Base-by-base conservation (phyloP, 2,329 filamentous ascomycete species). In the Neoscytalidium dimidiatum region DNA sequence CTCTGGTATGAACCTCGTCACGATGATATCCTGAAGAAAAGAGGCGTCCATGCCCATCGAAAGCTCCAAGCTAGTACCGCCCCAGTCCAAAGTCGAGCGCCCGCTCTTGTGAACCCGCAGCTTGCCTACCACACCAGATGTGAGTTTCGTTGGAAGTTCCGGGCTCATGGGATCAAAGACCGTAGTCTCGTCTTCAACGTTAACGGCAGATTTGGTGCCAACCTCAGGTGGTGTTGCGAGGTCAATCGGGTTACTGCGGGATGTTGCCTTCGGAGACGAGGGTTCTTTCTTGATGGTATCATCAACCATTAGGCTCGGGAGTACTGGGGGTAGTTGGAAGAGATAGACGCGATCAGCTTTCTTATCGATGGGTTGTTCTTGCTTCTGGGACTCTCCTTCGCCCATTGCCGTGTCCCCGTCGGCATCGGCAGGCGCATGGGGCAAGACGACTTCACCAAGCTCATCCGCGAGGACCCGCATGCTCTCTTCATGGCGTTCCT, bases 321-420 rank as follows among this genome's bases (percentile, higher is more conserved):
- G 83, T 65, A 87, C 80, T 0, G 87, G 86, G 13, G 87, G 87
- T 70, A 89, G 84, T 73, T 89, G 87, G 73, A 89, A 85, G 60
- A 89, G 79, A 72, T 89, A 89, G 62, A 87, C 80, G 65, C 84
- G 82, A 62, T 87, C 83, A 38, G 83, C 77, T 19, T 82, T 79
- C 46, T 79, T 78, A 60, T 78, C 81, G 69, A 78, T 70, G 68
- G 23, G 66, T 49, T 11, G 61, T 66, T 38, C 67, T 33, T 65
- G 28, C 53, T 60, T 51, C 26, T 35, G 44, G 31, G 41, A 33
- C 31, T 43, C 21, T 21, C 44, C 70, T 28, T 73, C 73, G 11
- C 67, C 66, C 78, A 81, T 80, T 6, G 68, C 65, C 5, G 72
- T 72, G 65, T 83, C 81, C 64, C 80, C 81, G 26, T 80, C 74